phyloP scores from a whole-genome alignment of 2,329 filamentous ascomycete genomes.

The Aspergillus intermedius region DNA sequence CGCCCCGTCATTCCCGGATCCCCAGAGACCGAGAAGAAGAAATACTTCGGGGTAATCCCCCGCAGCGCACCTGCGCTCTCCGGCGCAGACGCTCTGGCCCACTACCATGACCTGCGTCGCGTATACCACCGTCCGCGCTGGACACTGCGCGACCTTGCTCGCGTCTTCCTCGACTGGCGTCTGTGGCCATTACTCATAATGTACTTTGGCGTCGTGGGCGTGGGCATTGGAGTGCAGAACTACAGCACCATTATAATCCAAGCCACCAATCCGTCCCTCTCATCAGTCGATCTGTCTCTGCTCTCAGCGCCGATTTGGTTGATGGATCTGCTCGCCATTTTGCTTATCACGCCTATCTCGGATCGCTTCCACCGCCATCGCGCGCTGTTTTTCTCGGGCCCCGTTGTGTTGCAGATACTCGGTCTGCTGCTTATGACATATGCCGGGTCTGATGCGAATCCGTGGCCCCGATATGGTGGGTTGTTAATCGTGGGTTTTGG shows the following conservation, averaged over 20 bases:
- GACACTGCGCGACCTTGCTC: slow-evolving; percentile 62
- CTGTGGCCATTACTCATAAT: slow-evolving; percentile 80
- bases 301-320: slow-evolving; percentile 91
- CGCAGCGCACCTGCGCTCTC: slow-evolving; percentile 62
- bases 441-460: slow-evolving; percentile 52
- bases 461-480: slow-evolving; percentile 81
- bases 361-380: slow-evolving; percentile 79
- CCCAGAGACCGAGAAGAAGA: slow-evolving; percentile 1
- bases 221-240: slow-evolving; percentile 82
- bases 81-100: slow-evolving; percentile 70
- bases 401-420: slow-evolving; percentile 70
- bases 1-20: slow-evolving; percentile 63
- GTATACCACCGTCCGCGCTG: slow-evolving; percentile 73
- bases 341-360: slow-evolving; percentile 76
- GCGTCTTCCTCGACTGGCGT: slow-evolving; percentile 75
- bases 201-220: slow-evolving; percentile 93
- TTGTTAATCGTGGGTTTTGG: slow-evolving; percentile 88
- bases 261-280: slow-evolving; percentile 67
- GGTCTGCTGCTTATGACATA: slow-evolving; percentile 76
- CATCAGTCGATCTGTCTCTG: slow-evolving; percentile 68
- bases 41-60: slow-evolving; percentile 58
- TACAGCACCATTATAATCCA: slow-evolving; percentile 84
- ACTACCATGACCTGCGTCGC: slow-evolving; percentile 74
- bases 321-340: slow-evolving; percentile 81
- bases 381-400: slow-evolving; percentile 71